Percentiles rank a stretch among this genome's conserved stretches.
These are phyloP conservation scores for Beta vulgaris DNA, from an alignment of 148 eudicot genomes.

Conservation along the genomic window DNA sequence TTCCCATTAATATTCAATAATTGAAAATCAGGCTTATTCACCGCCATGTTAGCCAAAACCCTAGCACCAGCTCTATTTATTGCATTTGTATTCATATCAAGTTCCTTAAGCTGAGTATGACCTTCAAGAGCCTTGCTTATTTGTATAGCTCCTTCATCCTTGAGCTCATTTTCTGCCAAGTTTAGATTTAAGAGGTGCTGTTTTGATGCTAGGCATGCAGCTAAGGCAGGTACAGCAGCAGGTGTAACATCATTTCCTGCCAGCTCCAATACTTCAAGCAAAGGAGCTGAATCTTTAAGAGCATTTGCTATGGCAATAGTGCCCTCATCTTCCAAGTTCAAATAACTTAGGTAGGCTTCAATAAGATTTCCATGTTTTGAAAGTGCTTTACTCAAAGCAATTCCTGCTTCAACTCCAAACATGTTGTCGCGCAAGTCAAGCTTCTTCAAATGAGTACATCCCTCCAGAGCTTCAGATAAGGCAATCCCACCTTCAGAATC, in stretches of 20 bases:
- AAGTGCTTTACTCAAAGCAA: constrained; percentile 48
- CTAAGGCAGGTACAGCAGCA: constrained; percentile 47
- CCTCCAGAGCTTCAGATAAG: constrained; percentile 52
- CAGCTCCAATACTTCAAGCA: constrained; percentile 62
- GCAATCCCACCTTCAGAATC: constrained; percentile 62
- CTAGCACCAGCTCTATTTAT: constrained; percentile 69
- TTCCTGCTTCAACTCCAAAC: constrained; percentile 71
- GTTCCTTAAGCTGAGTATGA: constrained; percentile 45
- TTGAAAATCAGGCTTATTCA: constrained; percentile 46
- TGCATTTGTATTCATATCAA: constrained; percentile 57
- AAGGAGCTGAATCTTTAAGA: constrained; percentile 47
- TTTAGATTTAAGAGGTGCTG: constrained; percentile 40
- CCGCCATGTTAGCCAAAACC: constrained; percentile 53
- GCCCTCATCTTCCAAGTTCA: constrained; percentile 66
- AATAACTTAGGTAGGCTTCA: constrained; percentile 61
- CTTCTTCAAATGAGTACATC: constrained; percentile 41
- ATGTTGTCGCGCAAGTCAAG: constrained; percentile 70
- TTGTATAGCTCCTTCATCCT: constrained; percentile 62
- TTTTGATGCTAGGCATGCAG: constrained; percentile 46
- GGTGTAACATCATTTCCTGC: constrained; percentile 68
- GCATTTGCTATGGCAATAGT: constrained; percentile 46
- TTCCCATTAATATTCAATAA: constrained; percentile 54
- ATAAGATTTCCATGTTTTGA: constrained; percentile 37
- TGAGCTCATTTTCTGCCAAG: constrained; percentile 68
- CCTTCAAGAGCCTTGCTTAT: constrained; percentile 60